Percentiles rank a stretch among this genome's conserved stretches.
Evolutionary conservation across 768 basidiomycete species (phyloP).

Genomic region (Cystofilobasidium ferigula): DNA sequence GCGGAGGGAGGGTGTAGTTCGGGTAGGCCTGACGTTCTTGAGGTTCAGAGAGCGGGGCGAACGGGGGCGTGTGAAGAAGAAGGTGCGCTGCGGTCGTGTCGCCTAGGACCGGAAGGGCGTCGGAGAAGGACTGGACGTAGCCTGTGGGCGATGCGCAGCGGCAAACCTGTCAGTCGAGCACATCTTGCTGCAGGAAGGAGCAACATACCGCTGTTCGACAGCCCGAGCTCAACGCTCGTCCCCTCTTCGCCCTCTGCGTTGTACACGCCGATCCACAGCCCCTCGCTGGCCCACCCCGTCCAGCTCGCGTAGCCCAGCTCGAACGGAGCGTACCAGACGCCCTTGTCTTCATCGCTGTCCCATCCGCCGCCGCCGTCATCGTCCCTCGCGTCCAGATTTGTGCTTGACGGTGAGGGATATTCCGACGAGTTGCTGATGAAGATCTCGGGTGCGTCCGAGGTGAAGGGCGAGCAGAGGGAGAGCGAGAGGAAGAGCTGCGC

Average conservation of each 20-base stretch:
- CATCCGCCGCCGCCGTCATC: not conserved
- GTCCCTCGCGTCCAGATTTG: not conserved
- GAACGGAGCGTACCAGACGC: slow-evolving; percentile 1
- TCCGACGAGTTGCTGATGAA: slow-evolving; percentile 11
- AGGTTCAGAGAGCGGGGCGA: slow-evolving; percentile 24
- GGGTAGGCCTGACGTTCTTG: slow-evolving; percentile 35
- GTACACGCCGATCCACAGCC: slow-evolving; percentile 27
- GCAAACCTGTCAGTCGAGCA: not conserved
- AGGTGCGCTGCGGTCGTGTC: slow-evolving; percentile 35
- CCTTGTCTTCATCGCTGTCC: not conserved
- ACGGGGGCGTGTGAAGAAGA: slow-evolving; percentile 35
- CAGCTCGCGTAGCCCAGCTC: slow-evolving; percentile 35
- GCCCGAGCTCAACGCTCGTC: slow-evolving; percentile 31
- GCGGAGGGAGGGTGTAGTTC: slow-evolving; percentile 36
- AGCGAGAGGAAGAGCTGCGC: slow-evolving; percentile 8
- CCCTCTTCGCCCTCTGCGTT: slow-evolving; percentile 17
- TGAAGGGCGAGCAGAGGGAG: slow-evolving; percentile 7
- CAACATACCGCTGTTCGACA: slow-evolving; percentile 30
- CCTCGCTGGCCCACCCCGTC: slow-evolving; percentile 28
- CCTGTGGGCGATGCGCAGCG: not conserved
- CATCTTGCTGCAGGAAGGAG: too few species aligned
- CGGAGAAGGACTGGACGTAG: slow-evolving; percentile 22
- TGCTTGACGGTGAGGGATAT: not conserved
- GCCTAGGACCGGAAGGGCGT: slow-evolving; percentile 29
- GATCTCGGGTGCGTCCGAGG: not conserved